Percentiles rank a stretch among this genome's conserved stretches.
phyloP scores from a whole-genome alignment of 495 filamentous ascomycete species.

The Parathielavia hyrcaniae region DNA sequence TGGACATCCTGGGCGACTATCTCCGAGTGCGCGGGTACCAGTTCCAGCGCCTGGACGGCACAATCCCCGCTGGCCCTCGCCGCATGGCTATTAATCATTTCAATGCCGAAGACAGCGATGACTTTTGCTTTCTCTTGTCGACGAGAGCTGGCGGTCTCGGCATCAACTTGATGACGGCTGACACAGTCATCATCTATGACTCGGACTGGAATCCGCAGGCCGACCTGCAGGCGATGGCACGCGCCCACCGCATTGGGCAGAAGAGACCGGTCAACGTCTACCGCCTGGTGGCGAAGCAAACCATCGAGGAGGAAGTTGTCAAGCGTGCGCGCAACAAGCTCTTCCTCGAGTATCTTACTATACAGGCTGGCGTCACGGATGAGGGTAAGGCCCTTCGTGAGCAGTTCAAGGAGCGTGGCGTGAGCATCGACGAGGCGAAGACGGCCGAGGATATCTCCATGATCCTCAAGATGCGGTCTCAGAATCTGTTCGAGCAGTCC shows the following conservation, averaged over 20 bases:
- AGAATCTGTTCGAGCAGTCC: slow-evolving; percentile 95
- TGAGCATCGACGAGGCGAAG: slow-evolving; percentile 64
- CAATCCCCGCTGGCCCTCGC: slow-evolving; percentile 76
- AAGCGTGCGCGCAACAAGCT: slow-evolving; percentile 95
- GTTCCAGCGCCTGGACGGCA: slow-evolving; percentile 92
- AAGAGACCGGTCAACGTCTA: slow-evolving; percentile 94
- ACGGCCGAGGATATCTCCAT: slow-evolving; percentile 86
- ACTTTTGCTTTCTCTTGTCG: slow-evolving; percentile 94
- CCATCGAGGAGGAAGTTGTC: slow-evolving; percentile 94
- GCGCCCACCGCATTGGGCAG: slow-evolving; percentile 95
- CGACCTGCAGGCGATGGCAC: slow-evolving; percentile 96
- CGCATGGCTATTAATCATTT: slow-evolving; percentile 95
- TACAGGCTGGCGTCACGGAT: slow-evolving; percentile 93
- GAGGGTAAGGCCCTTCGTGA: slow-evolving; percentile 70
- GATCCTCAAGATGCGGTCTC: slow-evolving; percentile 85
- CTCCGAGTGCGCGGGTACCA: slow-evolving; percentile 80
- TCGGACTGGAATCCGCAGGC: slow-evolving; percentile 99
- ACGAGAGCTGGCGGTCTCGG: slow-evolving; percentile 93
- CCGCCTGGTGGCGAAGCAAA: slow-evolving; percentile 91
- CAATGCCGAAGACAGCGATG: slow-evolving; percentile 85
- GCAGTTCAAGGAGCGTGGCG: slow-evolving; percentile 48
- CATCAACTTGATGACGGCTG: slow-evolving; percentile 98
- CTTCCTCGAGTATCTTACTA: slow-evolving; percentile 96
- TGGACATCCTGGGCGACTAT: slow-evolving; percentile 93
- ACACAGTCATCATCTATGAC: slow-evolving; percentile 96